Base-by-base conservation (phyloP, 2,329 filamentous ascomycete species). In the Epichloe hybrida region DNA sequence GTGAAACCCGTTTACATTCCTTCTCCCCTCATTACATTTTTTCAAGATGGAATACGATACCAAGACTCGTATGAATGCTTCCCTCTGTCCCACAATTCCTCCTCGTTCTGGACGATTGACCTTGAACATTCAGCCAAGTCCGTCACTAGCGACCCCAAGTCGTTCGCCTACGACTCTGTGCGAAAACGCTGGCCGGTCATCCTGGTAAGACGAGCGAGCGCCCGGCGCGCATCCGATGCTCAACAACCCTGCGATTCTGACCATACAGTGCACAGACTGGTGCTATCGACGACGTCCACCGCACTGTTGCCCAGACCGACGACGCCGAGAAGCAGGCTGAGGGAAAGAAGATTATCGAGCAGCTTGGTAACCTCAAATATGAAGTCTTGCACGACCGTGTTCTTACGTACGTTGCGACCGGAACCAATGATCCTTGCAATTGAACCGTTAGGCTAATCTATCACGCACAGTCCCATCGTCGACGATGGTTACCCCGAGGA, bases 251-350 rank as follows among this genome's bases (percentile, higher is more conserved):
- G 11, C 38, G 15, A 42, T 13, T 39, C 15, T 49, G 12, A 53
- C 13, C n/a, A 2, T 21, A 9, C 8, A 20, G 7, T 3, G 0
- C 11, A 0, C 55, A 94, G 88, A 97, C 93, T 15, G 81, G 89
- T 64, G 87, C 85, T 51, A 93, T 98, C 61, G 91, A 98, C 65
- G 91, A 97, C 66, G 76, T 95, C n/a, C 89, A 95, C 70, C 86
- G 86, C 49, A 76, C 86, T 7, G 77, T 84, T 4, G 72, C 73
- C 36, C 69, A 73, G 52, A 72, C 73, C 49, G 72, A 77, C 37
- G 80, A 88, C 48, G 67, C 81, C 9, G 75, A 80, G 53, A 85
- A 84, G 62, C 68, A 75, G 36, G 77, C 78, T 23, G 93, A 97
- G 66, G 93, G 93, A 61, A 96, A 96, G 73, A 74, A 72, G 59